A percentile compares a stretch with the other conserved stretches of the same genome.
Conservation (phyloP, 768 basidiomycete species). For the Tylopilus felleus region DNA sequence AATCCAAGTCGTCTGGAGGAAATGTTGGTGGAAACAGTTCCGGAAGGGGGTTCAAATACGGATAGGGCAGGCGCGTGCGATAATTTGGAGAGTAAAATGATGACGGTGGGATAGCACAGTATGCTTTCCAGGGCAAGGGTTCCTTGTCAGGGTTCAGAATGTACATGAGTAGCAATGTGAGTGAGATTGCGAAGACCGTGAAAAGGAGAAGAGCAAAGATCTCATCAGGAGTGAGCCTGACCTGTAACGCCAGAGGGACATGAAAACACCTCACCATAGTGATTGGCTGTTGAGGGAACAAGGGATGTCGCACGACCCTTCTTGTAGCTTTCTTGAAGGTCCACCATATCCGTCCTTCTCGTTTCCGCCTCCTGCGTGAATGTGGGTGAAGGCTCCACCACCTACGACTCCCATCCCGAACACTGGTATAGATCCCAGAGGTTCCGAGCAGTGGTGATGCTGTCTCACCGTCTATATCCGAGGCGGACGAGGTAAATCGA, state of each 20-base stretch:
- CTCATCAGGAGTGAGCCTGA: constrained; percentile 37
- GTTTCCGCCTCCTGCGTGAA: constrained; percentile 50
- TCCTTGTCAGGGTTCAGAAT: constrained; percentile 95
- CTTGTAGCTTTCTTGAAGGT: constrained; percentile 53
- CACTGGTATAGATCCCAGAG: constrained; percentile 30
- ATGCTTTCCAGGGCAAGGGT: constrained; percentile 90
- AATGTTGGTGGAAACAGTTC: constrained; percentile 44
- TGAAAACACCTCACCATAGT: constrained; percentile 59
- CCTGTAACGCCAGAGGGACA: not conserved
- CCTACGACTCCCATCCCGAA: constrained; percentile 45
- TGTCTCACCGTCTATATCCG: constrained; percentile 63
- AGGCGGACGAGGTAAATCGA: constrained; percentile 50
- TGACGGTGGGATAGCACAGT: constrained; percentile 70
- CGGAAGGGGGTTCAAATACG: constrained; percentile 33
- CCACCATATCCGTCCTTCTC: constrained; percentile 46
- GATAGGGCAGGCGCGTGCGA: constrained; percentile 39
- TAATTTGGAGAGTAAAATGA: constrained; percentile 44
- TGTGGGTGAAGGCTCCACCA: constrained; percentile 51
- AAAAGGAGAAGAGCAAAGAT: constrained; percentile 72
- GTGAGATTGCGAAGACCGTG: constrained; percentile 73
- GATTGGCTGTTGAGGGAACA: constrained; percentile 76
- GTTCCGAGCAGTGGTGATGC: constrained; percentile 42
- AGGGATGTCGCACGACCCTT: constrained; percentile 62
- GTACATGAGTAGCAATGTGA: constrained; percentile 87
- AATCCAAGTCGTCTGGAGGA: constrained; percentile 70